Conservation (phyloP, 139 green algal genomes). For the Tetraselmis chui region DNA sequence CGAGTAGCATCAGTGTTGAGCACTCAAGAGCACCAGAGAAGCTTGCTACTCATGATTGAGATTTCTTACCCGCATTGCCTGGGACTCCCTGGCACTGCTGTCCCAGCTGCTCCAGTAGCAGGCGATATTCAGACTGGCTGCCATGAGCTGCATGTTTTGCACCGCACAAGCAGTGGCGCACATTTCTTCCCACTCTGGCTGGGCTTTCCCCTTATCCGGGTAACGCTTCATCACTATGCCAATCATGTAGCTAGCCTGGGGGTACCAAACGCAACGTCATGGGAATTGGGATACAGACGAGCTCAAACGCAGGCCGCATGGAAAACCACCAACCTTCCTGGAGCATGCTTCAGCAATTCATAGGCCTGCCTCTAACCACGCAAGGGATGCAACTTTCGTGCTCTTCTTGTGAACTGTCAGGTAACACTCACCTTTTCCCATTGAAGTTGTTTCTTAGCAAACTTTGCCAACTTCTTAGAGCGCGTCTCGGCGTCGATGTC, state of each 20-base stretch:
- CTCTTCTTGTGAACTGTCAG: no score
- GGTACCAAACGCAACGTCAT: no score
- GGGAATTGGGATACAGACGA: no score
- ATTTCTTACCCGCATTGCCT: not conserved
- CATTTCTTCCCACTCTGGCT: constrained; percentile 58
- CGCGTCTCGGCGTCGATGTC: not conserved
- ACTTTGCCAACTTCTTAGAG: not conserved
- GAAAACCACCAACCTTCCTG: no score
- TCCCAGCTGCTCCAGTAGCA: not conserved
- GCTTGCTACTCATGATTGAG: not conserved
- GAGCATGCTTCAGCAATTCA: no score
- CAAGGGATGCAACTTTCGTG: no score
- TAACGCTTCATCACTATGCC: not conserved
- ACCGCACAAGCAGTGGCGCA: constrained; percentile 36
- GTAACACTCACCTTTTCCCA: not conserved
- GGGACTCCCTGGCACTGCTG: not conserved
- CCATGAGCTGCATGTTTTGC: constrained; percentile 41
- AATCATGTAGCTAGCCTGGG: not conserved
- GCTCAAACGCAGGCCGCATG: no score
- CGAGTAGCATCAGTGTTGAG: constrained; percentile 36
- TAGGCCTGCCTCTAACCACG: no score
- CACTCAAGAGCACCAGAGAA: not conserved
- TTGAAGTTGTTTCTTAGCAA: not conserved
- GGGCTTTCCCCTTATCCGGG: not conserved
- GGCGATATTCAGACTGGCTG: constrained; percentile 23